Percentiles rank a stretch among this genome's conserved stretches.
These are phyloP conservation scores for Blastocystis hominis DNA, from an alignment of 352 stramenopile genomes.

Conservation along the genomic window DNA sequence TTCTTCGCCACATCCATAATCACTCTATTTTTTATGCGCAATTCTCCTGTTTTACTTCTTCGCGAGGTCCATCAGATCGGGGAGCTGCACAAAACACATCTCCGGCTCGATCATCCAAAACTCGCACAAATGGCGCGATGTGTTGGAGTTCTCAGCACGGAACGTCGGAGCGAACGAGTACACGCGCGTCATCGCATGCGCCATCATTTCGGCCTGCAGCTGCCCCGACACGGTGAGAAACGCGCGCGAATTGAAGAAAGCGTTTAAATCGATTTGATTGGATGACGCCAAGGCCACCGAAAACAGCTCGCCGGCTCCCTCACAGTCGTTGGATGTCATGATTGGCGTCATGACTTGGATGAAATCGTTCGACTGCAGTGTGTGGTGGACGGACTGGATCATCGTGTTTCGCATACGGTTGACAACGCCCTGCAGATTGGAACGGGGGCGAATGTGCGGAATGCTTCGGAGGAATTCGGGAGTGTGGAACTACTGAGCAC, in stretches of 20 bases:
- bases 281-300: not conserved
- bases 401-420: constrained; percentile 83
- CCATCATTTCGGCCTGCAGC: constrained; percentile 86
- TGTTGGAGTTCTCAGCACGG: constrained; percentile 87
- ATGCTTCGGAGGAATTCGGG: constrained; percentile 79
- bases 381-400: constrained; percentile 81
- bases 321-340: constrained; percentile 89
- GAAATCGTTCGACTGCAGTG: constrained; percentile 82
- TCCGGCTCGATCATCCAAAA: constrained; percentile 92
- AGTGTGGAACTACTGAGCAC: constrained; percentile 30
- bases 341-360: constrained; percentile 86
- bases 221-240: constrained; percentile 89
- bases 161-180: constrained; percentile 88
- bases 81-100: constrained; percentile 75
- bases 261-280: constrained; percentile 61
- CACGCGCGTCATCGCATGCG: constrained; percentile 78
- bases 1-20: not conserved
- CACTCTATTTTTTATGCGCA: not conserved
- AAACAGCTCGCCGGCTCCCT: constrained; percentile 84
- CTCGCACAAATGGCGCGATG: constrained; percentile 78
- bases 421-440: constrained; percentile 70
- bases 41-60: constrained; percentile 76
- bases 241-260: constrained; percentile 72
- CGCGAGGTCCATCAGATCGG: constrained; percentile 83
- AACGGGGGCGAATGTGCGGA: constrained; percentile 80